Evolutionary conservation across 2,329 filamentous ascomycete species (phyloP), one percentile per base, ranked within the genome.

Genomic region (Bipolaris oryzae): DNA sequence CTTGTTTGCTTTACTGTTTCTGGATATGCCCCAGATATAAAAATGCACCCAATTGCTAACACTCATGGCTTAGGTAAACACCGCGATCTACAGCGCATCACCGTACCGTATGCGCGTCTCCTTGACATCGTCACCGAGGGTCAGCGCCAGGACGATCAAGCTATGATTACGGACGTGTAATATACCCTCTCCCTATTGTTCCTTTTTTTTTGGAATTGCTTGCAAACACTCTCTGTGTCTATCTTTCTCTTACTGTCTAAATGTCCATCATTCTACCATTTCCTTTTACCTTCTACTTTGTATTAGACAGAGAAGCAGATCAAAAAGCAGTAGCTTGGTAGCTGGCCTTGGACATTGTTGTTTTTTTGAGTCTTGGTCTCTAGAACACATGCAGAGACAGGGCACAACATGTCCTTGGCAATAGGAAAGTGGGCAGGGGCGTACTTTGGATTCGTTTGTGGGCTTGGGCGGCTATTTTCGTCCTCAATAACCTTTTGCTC

Each of bases 11-110:
- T 16, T n/a, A 2, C n/a, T 25, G 20, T 11, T 42, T 42, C 21
- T 10, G 21, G 20, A 3, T 25, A n/a, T 25, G n/a, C 6, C 6
- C 7, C 13, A 23, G 3, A 25, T 42, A 13, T 13, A 42, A 25
- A 42, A 42, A 42, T 3, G 10, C n/a, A 7, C 10, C 5, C 9
- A 9, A n/a, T 38, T 31, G 5, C 39, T 57, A 53, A 57, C 41
- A 33, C 9, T 10, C 23, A 6, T 10, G n/a, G 15, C 1, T 10
- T 66, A 96, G 92, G 92, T 57, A 98, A 98, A 87, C 94, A 95
- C 77, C 88, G 95, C 54, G 96, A 98, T 73, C 82, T 99, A 28
- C 95, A 99, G 76, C 85, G 95, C 23, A 85, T 97, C 39, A 96
- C 92, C n/a, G 91, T 97, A 23, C 94, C 96, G 61, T 98, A 98